Evolutionary conservation across 257 asterid genomes (phyloP), one percentile per base, ranked within the genome.

Genomic region (Cynanchum wilfordii): DNA sequence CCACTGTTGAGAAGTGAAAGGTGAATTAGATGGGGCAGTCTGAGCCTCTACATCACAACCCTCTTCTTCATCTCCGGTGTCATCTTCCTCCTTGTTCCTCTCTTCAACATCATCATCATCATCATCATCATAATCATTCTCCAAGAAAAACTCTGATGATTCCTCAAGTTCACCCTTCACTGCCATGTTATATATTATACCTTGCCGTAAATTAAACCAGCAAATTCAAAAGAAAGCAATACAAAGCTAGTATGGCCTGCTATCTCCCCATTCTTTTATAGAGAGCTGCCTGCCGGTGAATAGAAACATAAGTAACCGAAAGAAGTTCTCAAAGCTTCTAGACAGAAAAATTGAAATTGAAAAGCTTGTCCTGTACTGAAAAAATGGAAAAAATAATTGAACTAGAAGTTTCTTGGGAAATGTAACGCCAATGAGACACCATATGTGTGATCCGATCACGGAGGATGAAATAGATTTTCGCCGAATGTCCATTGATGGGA

Each of bases 1-100:
- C 98, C 97, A 93, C 73, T 87, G 95, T 64, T 84, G 96, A 29
- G 96, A 84, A 69, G 66, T 56, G 44, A 79, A 52, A 7, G 71
- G 55, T 4, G 94, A 87, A 51, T 86, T 76, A 69, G 86, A 78
- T 38, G 80, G 82, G 12, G 82, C 82, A 63, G 38, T 66, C 10
- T 67, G 71, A 67, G 71, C 57, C 38, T 67, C 76, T 52, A 38
- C 70, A 30, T 27, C 81, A 16, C 71, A 83, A 33, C 56, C 79
- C 30, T 16, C 81, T 17, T 75, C 85, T 17, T 75, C 85, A 13
- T 56, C 74, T 20, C 42, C 79, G 70, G 4, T 73, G 33, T 45
- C 77, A 24, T 74, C 79, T 19, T 66, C 73, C 8, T 79, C 87
- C 5, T 77, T 85, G 0, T 73, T 84, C 4, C 40, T 45, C 22